Evolutionary conservation across 352 stramenopile species (phyloP).

Genomic region (Phytophthora capsici): DNA sequence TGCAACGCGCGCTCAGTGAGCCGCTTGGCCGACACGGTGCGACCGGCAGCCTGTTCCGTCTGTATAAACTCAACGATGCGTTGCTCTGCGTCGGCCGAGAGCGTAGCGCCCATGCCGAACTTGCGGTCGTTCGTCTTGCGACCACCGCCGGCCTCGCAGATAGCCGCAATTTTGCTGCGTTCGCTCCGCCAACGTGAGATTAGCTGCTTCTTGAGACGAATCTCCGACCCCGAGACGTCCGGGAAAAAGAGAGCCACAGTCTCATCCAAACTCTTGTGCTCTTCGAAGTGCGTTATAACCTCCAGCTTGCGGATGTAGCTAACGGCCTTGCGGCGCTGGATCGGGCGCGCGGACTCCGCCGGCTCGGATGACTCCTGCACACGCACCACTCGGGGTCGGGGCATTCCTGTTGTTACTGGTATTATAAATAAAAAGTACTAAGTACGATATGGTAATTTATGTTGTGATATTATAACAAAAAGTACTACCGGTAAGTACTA

Average conservation of each 20-base stretch:
- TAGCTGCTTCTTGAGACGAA: constrained; percentile 31
- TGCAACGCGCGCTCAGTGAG: constrained; percentile 26
- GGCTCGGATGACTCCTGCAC: not conserved
- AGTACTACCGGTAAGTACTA: too few species aligned
- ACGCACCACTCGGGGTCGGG: constrained; percentile 22
- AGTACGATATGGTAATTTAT: too few species aligned
- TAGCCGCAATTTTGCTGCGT: constrained; percentile 28
- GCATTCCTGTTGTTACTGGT: constrained; percentile 6
- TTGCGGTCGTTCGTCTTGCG: constrained; percentile 32
- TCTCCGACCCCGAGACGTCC: constrained; percentile 2
- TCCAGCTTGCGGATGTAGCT: constrained; percentile 34
- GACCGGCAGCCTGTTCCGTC: constrained; percentile 16
- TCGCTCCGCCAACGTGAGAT: constrained; percentile 31
- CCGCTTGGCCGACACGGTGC: constrained; percentile 15
- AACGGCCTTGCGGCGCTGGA: constrained; percentile 16
- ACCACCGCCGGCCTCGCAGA: constrained; percentile 25
- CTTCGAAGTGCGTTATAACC: constrained; percentile 23
- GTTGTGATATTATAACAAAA: too few species aligned
- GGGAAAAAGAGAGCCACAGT: constrained; percentile 30
- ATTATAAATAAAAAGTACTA: too few species aligned
- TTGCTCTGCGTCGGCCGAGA: constrained; percentile 21
- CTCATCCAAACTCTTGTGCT: constrained; percentile 20
- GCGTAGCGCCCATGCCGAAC: constrained; percentile 29
- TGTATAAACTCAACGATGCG: constrained; percentile 28
- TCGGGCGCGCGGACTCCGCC: not conserved